Evolutionary conservation across 768 basidiomycete species (phyloP), one percentile per base, ranked within the genome.

Genomic region (Mycena belliarum): DNA sequence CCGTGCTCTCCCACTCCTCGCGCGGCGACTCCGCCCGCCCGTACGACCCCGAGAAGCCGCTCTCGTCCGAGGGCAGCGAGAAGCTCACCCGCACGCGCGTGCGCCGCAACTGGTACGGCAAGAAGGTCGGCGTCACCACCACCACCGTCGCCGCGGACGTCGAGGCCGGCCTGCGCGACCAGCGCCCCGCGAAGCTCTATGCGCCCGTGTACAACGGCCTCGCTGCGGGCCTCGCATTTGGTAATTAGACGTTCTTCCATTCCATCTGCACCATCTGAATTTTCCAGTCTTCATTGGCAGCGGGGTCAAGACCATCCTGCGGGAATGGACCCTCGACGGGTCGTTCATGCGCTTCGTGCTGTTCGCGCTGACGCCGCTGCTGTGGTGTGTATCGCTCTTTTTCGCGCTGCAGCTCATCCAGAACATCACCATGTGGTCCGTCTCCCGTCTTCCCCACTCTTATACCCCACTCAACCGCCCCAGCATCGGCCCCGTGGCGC

Each of bases 381-480:
- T 92, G 2, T 91, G 85, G 67, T 92, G 89, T 64, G 81, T 94
- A 29, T 88, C 88, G 5, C 73, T 93, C 59, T 92, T 92, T 72
- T 91, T 92, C 68, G 76, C 83, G 7, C 75, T 87, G n/a, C 88
- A 90, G 68, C 83, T 91, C 33, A 65, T 91, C 33, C 77, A 82
- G 49, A 89, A 89, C 66, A 52, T 90, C 43, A 77, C 79, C 45
- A 89, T 88, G 81, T 79, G 82, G 84, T 86, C 63, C 46, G 81
- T 38, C 37, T n/a, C 20, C 18, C 16, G 4, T 38, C 18, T 72
- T 32, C 45, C n/a, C 73, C 72, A 2, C 53, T 65, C 69, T 72
- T 3, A 33, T 82, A 79, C 24, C 80, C 82, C 14, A 75, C 29
- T 12, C 72, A 56, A n/a, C 74, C 20, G 74, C 23, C 72, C 49